phyloP scores from a whole-genome alignment of 2,329 filamentous ascomycete species.

The Camillea tinctor region DNA sequence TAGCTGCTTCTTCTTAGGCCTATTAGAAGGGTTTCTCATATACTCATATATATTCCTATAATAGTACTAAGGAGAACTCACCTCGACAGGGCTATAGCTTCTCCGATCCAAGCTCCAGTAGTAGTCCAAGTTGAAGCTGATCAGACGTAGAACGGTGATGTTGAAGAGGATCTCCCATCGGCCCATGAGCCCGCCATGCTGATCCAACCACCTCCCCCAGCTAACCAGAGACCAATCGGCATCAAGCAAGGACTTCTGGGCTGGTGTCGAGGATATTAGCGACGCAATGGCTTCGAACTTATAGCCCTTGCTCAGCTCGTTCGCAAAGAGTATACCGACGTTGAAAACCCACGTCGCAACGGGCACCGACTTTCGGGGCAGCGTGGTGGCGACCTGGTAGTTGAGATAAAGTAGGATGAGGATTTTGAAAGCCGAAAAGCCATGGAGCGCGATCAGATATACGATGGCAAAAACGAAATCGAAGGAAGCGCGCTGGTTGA shows the following conservation, averaged over 20 bases:
- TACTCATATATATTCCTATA: background rate
- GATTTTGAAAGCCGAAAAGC: conserved; percentile 81
- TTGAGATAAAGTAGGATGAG: conserved; percentile 78
- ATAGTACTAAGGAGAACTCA: conserved; percentile 45
- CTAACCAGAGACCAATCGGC: conserved; percentile 47
- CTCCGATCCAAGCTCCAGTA: conserved; percentile 80
- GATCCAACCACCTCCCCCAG: conserved; percentile 73
- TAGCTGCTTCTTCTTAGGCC: conserved; percentile 92
- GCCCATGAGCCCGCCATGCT: conserved; percentile 76
- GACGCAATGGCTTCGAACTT: conserved; percentile 62
- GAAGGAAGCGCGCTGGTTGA: conserved; percentile 73
- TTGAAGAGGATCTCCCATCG: conserved; percentile 99
- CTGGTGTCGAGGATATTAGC: conserved; percentile 41
- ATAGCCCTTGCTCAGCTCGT: conserved; percentile 82
- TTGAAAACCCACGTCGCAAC: conserved; percentile 87
- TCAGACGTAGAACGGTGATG: conserved; percentile 83
- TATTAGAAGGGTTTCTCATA: conserved; percentile 51
- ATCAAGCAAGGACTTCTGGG: conserved; percentile 34
- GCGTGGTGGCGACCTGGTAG: conserved; percentile 70
- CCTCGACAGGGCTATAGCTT: conserved; percentile 72
- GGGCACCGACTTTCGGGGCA: conserved; percentile 72
- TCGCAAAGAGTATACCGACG: conserved; percentile 79
- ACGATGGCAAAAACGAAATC: conserved; percentile 79
- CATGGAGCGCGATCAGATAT: conserved; percentile 78
- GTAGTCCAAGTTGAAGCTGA: conserved; percentile 97